phyloP scores from a whole-genome alignment of 208 protist genomes.

The Endotrypanum monterogeii region DNA sequence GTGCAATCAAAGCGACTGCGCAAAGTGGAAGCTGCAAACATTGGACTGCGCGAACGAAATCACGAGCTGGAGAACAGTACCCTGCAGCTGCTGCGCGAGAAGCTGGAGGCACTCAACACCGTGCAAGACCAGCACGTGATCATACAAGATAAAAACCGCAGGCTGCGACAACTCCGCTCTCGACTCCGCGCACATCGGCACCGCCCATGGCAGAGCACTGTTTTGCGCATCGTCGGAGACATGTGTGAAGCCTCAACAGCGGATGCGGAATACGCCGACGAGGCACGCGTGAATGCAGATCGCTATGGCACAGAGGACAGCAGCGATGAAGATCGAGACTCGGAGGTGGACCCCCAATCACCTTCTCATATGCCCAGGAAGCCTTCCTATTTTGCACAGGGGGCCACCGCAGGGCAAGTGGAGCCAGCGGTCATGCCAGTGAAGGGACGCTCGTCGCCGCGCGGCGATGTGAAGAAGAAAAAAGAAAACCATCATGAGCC shows the following conservation, averaged over 20 bases:
- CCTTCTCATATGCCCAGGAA: neutral
- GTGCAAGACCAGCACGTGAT: slow-evolving; percentile 78
- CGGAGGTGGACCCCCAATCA: slow-evolving; percentile 6
- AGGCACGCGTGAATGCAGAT: slow-evolving; percentile 45
- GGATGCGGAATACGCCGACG: slow-evolving; percentile 55
- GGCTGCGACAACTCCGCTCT: slow-evolving; percentile 74
- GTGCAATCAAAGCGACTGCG: slow-evolving; percentile 66
- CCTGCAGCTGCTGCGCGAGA: slow-evolving; percentile 56
- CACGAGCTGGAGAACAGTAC: slow-evolving; percentile 48
- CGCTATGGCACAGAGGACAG: slow-evolving; percentile 6
- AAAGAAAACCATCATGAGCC: slow-evolving; percentile 32
- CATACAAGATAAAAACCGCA: slow-evolving; percentile 52
- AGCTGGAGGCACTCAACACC: slow-evolving; percentile 73
- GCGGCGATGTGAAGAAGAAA: neutral
- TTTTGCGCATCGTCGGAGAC: slow-evolving; percentile 79
- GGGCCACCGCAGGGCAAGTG: neutral
- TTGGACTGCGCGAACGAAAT: slow-evolving; percentile 58
- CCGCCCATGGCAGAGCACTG: slow-evolving; percentile 76
- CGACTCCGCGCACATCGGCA: slow-evolving; percentile 77
- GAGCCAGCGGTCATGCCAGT: too few relatives aligned
- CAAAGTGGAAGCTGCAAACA: slow-evolving; percentile 67
- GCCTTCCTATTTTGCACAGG: slow-evolving; percentile 9
- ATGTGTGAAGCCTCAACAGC: slow-evolving; percentile 68
- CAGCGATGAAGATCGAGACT: slow-evolving; percentile 1
- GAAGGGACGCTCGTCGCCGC: neutral